Evolutionary conservation across 345 rosid species (phyloP), one percentile per base, ranked within the genome.

Genomic region (Brassica rapa): DNA sequence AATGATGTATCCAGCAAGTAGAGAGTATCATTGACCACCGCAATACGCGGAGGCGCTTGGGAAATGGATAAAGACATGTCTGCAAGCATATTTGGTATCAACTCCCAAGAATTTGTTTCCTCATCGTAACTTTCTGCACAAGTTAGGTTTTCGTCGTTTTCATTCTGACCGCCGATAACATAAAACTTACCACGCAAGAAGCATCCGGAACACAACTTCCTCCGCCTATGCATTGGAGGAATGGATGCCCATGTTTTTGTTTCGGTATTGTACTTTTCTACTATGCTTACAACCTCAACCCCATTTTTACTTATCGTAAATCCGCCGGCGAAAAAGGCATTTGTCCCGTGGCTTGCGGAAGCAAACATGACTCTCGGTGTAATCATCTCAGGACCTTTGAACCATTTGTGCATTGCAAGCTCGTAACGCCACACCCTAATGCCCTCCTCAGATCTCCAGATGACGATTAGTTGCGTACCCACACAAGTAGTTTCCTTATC

Each of bases 321-420:
- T 62, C 94, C 91, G 30, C 97, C 94, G 2, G 97, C 91, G 88
- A 88, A 72, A 78, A 85, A 8, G 11, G 87, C 93, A 6, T 70
- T 76, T 37, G 84, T 49, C 19, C 93, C 90, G 29, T 85, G 83
- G n/a, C 84, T 86, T 3, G 91, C 90, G 0, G 94, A 90, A 1
- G 86, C 97, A 19, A 88, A 88, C 80, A 90, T 65, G 74, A 89
- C 78, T 73, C 94, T 66, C 4, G 93, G 91, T 69, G 41, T 35
- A 35, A 35, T 35, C 41, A 35, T 35, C 41, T 29, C 2, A 68
- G 24, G 60, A 46, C 88, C 93, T 69, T 86, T 89, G 43, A 37
- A 0, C 64, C 33, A 60, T 25, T 2, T 60, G 15, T 60, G 33
- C 67, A 15, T 15, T 21, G 16, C 43, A 51, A 88, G 27, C 69